Conservation (phyloP, 1,139 yeast genomes). For the Diutina ranongensis region DNA sequence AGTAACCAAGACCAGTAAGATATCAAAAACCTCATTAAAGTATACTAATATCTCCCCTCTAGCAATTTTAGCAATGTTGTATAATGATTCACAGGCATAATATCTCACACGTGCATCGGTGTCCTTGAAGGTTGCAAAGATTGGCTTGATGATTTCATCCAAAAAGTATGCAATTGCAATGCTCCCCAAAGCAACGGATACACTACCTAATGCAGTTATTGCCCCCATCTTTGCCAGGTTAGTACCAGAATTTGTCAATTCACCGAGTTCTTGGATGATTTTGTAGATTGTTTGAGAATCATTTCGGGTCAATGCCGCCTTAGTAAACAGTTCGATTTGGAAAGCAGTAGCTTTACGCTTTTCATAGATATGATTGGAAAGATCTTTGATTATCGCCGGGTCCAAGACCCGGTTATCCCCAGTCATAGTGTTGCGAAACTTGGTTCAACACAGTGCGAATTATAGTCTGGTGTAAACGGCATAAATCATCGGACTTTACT, state of each 20-base stretch:
- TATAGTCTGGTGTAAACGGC: too few species aligned
- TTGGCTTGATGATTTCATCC: conserved; percentile 85
- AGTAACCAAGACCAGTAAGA: conserved; percentile 78
- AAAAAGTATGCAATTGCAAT: conserved; percentile 50
- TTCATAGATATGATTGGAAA: conserved; percentile 84
- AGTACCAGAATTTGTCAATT: conserved; percentile 29
- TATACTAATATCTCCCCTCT: conserved; percentile 86
- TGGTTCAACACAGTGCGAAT: too few species aligned
- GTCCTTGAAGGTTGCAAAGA: conserved; percentile 90
- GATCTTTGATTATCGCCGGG: conserved; percentile 46
- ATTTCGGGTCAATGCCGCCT: conserved; percentile 66
- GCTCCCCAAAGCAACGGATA: conserved; percentile 37
- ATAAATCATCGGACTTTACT: too few species aligned
- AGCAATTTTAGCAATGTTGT: conserved; percentile 94
- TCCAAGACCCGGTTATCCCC: conserved; percentile 37
- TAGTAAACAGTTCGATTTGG: conserved; percentile 61
- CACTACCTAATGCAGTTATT: conserved; percentile 39
- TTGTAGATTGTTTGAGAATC: conserved; percentile 52
- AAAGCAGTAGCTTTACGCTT: conserved; percentile 91
- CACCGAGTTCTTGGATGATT: conserved; percentile 46
- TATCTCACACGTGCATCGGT: conserved; percentile 94
- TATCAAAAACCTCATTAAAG: conserved; percentile 92
- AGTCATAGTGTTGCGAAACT: too few species aligned
- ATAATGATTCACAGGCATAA: conserved; percentile 93
- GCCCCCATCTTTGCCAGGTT: conserved; percentile 41